Evolutionary conservation across 2,329 filamentous ascomycete genomes (phyloP).

Genomic region (Penicillium sp.): DNA sequence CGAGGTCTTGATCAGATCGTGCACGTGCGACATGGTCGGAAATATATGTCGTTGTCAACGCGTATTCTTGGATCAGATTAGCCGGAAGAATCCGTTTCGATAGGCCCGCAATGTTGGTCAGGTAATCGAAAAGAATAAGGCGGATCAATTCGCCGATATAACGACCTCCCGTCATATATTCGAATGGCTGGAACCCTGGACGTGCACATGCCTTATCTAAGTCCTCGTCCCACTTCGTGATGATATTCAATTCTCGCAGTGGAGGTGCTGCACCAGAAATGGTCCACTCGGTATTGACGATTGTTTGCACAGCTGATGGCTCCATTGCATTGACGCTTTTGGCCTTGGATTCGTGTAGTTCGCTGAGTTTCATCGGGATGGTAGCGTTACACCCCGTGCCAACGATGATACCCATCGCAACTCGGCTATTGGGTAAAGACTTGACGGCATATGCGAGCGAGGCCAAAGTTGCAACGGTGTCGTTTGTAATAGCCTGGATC

Average conservation of each 20-base stretch:
- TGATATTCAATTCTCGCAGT: constrained; percentile 57
- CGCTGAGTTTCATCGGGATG: constrained; percentile 64
- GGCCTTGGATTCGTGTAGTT: constrained; percentile 64
- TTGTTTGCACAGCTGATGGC: constrained; percentile 60
- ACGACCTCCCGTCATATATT: constrained; percentile 79
- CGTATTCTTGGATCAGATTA: constrained; percentile 57
- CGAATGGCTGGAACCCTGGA: constrained; percentile 76
- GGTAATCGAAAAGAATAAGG: constrained; percentile 66
- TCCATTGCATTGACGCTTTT: constrained; percentile 47
- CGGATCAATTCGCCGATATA: constrained; percentile 76
- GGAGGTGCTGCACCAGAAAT: constrained; percentile 73
- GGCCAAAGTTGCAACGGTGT: constrained; percentile 74
- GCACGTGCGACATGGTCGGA: constrained; percentile 64
- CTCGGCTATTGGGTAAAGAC: constrained; percentile 59
- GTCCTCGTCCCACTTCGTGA: constrained; percentile 68
- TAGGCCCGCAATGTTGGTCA: constrained; percentile 47
- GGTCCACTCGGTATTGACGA: constrained; percentile 82
- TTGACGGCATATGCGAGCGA: constrained; percentile 72
- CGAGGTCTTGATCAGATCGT: constrained; percentile 49
- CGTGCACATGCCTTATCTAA: constrained; percentile 66
- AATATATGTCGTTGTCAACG: constrained; percentile 69
- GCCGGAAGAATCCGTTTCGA: constrained; percentile 50
- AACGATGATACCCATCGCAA: constrained; percentile 76
- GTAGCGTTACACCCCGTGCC: constrained; percentile 81
- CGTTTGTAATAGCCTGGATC: constrained; percentile 76